phyloP scores from a whole-genome alignment of 1,284 basidiomycete species.

The Malassezia vespertilionis region DNA sequence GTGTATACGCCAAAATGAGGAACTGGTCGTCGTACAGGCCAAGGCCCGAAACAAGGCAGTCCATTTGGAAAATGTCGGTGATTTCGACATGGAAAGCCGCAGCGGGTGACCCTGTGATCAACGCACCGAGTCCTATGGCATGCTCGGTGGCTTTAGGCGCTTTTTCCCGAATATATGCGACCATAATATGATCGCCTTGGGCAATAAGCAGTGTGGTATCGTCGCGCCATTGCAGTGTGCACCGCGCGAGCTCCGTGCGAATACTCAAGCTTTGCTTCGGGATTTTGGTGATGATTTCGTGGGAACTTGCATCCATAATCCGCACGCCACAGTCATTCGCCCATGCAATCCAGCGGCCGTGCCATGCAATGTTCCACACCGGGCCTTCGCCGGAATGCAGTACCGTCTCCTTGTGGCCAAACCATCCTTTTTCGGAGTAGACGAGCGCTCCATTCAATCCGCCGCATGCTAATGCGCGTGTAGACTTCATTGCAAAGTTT shows the following conservation, averaged over 20 bases:
- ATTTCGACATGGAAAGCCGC: slow-evolving; percentile 59
- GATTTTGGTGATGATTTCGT: slow-evolving; percentile 74
- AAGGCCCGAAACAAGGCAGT: slow-evolving; percentile 89
- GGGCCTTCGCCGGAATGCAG: slow-evolving; percentile 84
- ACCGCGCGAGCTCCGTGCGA: slow-evolving; percentile 84
- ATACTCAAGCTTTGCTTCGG: slow-evolving; percentile 70
- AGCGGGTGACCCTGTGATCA: slow-evolving; percentile 2
- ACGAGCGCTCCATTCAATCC: slow-evolving; percentile 80
- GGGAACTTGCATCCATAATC: slow-evolving; percentile 73
- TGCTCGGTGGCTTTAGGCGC: slow-evolving; percentile 16
- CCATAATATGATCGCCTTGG: slow-evolving; percentile 90
- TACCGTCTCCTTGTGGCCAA: slow-evolving; percentile 81
- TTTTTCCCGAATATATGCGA: slow-evolving; percentile 52
- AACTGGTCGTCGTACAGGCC: slow-evolving; percentile 61
- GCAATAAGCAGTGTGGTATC: slow-evolving; percentile 73
- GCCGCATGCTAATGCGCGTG: slow-evolving; percentile 80
- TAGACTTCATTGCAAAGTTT: slow-evolving; percentile 67
- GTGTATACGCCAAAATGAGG: slow-evolving; percentile 64
- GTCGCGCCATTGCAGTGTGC: slow-evolving; percentile 81
- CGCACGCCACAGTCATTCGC: slow-evolving; percentile 92
- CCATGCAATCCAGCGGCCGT: slow-evolving; percentile 80
- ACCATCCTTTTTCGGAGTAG: slow-evolving; percentile 87
- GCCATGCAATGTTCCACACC: slow-evolving; percentile 84
- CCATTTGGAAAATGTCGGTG: slow-evolving; percentile 79
- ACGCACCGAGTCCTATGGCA: slow-evolving; percentile 10